Evolutionary conservation across 106 monocot genomes (phyloP).

Genomic region (Dioscorea alata): DNA sequence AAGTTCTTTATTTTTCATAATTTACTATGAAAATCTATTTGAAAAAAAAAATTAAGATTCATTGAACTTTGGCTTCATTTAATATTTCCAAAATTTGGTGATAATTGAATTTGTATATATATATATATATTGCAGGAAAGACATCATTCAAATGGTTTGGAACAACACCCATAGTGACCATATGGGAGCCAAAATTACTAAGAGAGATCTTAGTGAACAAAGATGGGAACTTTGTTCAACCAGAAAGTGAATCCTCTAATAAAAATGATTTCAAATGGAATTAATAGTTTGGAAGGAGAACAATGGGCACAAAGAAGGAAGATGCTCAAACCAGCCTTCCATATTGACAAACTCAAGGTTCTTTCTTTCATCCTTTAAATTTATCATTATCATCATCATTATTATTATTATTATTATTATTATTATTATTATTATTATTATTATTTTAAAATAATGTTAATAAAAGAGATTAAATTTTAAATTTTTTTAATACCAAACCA

Average conservation of each 20-base stretch:
- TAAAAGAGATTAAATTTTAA: too few relatives aligned
- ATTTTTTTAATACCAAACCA: too few relatives aligned
- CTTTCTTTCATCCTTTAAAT: background rate
- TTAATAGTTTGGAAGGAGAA: conserved; percentile 36
- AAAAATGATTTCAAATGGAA: conserved; percentile 11
- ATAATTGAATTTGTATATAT: background rate
- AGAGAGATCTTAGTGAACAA: conserved; percentile 34
- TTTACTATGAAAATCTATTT: too few relatives aligned
- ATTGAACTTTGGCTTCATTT: too few relatives aligned
- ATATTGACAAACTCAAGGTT: conserved; percentile 53
- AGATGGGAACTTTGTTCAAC: conserved; percentile 22
- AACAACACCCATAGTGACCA: conserved; percentile 24
- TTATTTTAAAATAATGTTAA: too few relatives aligned
- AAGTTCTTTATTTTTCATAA: too few relatives aligned
- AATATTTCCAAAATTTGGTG: too few relatives aligned
- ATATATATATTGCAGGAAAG: conserved; percentile 24
- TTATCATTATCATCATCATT: too few relatives aligned
- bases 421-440: too few relatives aligned
- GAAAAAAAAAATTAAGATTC: too few relatives aligned
- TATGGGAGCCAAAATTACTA: conserved; percentile 38
- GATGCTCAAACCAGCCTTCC: conserved; percentile 48
- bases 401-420: too few relatives aligned
- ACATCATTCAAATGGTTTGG: conserved; percentile 31
- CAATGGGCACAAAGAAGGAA: conserved; percentile 44
- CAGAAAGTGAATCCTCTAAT: conserved; percentile 4